Base-by-base conservation (phyloP, 495 filamentous ascomycete species). In the Annulohypoxylon maeteangense region DNA sequence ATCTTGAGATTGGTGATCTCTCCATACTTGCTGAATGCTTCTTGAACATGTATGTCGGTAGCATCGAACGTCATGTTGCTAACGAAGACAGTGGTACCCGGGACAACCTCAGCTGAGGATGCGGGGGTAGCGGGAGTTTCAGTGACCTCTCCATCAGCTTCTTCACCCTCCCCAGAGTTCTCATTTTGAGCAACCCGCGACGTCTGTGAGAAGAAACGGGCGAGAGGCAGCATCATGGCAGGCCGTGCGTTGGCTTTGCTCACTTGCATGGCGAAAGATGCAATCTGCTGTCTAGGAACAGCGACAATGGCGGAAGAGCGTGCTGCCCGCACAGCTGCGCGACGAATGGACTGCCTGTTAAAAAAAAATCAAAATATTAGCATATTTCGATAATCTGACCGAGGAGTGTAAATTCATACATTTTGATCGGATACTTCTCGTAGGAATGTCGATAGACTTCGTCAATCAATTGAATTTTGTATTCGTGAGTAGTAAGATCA, bases 1-100 rank as follows among this genome's bases (percentile, higher is more conserved):
- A 98, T 80, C 54, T 79, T 83, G 11, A 82, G 67, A 1, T 79
- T 75, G 20, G 78, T 42, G 51, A 98, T 82, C 22, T 82, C 76
- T 18, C 93, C 94, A 73, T 85, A 94, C 57, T 88, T 84, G 62
- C 82, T 79, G 65, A 94, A 91, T 12, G 90, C 86, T 56, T 86
- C 83, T 69, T 83, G 79, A 40, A 97, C 76, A 78, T 95, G 91
- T 18, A 88, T 84, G 3, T 88, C 88, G 14, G 89, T 92, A 18
- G 92, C 85, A 79, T 97, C 93, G 75, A 91, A 99, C 74, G 91
- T 90, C 20, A 99, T 78, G 81, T 99, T 99, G 36, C 92, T 92
- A 69, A 98, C 74, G 74, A 93, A 98, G 51, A 96, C 62, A 12
- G 20, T 16, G 12, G 6, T 7, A 31, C 16, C 5, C 14, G 11